A percentile compares a stretch with the other conserved stretches of the same genome.
Conservation (phyloP, 2,329 filamentous ascomycete species). For the Colletotrichum acutatum region DNA sequence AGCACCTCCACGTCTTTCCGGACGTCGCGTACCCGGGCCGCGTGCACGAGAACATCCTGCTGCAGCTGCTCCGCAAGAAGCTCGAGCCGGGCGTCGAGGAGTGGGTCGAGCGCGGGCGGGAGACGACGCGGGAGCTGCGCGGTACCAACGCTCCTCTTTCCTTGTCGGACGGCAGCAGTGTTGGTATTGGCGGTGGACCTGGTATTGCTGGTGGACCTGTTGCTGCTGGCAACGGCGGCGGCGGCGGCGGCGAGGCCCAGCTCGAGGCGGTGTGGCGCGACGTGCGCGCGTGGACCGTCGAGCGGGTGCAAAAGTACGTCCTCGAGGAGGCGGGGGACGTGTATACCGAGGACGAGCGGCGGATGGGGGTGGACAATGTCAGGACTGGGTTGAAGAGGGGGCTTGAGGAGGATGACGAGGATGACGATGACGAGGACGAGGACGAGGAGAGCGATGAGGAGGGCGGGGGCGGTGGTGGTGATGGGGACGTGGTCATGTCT, state of each 20-base stretch:
- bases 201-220: background rate
- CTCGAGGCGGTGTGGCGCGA: slow-evolving; percentile 69
- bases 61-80: slow-evolving; percentile 83
- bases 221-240: slow-evolving; percentile 38
- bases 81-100: slow-evolving; percentile 82
- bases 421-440: slow-evolving; percentile 62
- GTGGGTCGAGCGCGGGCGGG: slow-evolving; percentile 73
- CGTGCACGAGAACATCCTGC: slow-evolving; percentile 73
- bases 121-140: slow-evolving; percentile 49
- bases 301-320: slow-evolving; percentile 54
- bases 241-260: slow-evolving; percentile 54
- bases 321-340: slow-evolving; percentile 64
- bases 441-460: slow-evolving; percentile 68
- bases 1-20: slow-evolving; percentile 78
- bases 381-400: slow-evolving; percentile 74
- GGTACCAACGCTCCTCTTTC: slow-evolving; percentile 43
- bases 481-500: slow-evolving; percentile 53
- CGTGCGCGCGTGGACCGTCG: slow-evolving; percentile 53
- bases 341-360: slow-evolving; percentile 78
- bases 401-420: slow-evolving; percentile 63
- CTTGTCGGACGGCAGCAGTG: too few species aligned
- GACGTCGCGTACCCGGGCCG: slow-evolving; percentile 79
- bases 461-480: slow-evolving; percentile 48
- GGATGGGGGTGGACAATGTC: slow-evolving; percentile 73
- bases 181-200: too few species aligned